Percentiles rank a stretch among this genome's conserved stretches.
Conservation (phyloP, 352 stramenopile genomes). For the Phytopythium delawarense region DNA sequence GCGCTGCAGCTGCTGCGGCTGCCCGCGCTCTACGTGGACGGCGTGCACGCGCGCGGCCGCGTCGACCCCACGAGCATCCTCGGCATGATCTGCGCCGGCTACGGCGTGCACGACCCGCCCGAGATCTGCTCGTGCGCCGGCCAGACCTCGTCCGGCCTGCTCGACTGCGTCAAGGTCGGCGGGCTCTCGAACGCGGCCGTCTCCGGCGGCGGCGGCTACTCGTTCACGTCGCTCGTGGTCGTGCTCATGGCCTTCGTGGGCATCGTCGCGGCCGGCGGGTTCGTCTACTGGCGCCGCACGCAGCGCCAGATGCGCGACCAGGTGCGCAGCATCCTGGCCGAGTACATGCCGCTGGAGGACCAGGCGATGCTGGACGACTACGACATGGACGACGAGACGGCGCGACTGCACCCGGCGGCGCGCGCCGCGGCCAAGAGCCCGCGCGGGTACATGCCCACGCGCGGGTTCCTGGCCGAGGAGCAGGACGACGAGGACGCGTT, state of each 20-base stretch:
- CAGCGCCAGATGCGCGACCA: constrained; percentile 94
- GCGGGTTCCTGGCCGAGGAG: constrained; percentile 79
- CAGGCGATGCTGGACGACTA: constrained; percentile 67
- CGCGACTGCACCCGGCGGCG: constrained; percentile 59
- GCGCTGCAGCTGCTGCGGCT: constrained; percentile 90
- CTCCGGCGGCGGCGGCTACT: constrained; percentile 53
- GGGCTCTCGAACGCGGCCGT: constrained; percentile 61
- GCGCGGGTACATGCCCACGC: constrained; percentile 80
- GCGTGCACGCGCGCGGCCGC: constrained; percentile 87
- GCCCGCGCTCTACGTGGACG: constrained; percentile 94
- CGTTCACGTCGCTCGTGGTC: constrained; percentile 79
- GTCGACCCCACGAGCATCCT: constrained; percentile 87
- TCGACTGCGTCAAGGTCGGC: constrained; percentile 70
- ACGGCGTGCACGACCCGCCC: constrained; percentile 74
- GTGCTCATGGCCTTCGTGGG: constrained; percentile 82
- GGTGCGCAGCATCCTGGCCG: constrained; percentile 93
- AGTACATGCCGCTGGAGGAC: constrained; percentile 96
- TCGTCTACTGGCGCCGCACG: constrained; percentile 91
- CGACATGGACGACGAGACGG: constrained; percentile 44
- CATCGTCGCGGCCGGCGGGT: constrained; percentile 64
- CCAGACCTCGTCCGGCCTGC: constrained; percentile 52
- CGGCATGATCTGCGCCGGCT: constrained; percentile 84
- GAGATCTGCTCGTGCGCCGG: constrained; percentile 73
- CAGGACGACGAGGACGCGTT: constrained; percentile 73
- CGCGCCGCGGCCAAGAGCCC: constrained; percentile 76